Evolutionary conservation across 2,329 filamentous ascomycete genomes (phyloP), one percentile per base, ranked within the genome.

Genomic region (Nigrograna mackinnonii): DNA sequence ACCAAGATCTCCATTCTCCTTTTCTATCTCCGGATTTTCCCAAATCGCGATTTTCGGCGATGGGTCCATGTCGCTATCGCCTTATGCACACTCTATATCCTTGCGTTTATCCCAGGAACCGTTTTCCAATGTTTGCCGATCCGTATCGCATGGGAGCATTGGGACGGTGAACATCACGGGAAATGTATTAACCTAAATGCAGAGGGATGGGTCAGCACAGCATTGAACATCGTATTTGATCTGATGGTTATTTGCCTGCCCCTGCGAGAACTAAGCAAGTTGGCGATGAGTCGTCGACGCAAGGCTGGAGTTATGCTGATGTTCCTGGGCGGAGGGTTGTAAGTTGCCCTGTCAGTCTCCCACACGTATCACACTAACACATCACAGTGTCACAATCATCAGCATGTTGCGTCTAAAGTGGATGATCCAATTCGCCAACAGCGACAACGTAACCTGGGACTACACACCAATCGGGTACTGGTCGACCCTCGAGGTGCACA

Each of bases 271-370:
- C 42, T 70, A 12, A 57, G 44, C 21, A 55, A 55, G 19, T 49
- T 70, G 5, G 47, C 55, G 5, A 58, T 70, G 45, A 50, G 46
- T 22, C 39, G 51, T 2, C 49, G 52, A n/a, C 61, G 57, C 37
- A 68, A 66, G 36, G 40, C 60, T 5, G 56, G 59, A 18, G 50
- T 71, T 40, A 60, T 70, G 57, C 39, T 66, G 35, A 69, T 71
- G 66, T 69, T 70, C 39, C 44, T 58, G 3, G 51, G 65, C 12
- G 67, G 67, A 21, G 54, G 66, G 22, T 66, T 73, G 71, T 74
- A 59, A 54, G 69, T n/a, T n/a, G 58, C 2, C 2, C 13, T 22
- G 13, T 31, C 14, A 12, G 14, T 3, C 30, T 7, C 28, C 11
- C n/a, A 9, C 24, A 9, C 24, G 9, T n/a, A n/a, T n/a, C n/a